These are phyloP conservation scores for Schrenkiella parvula DNA, from an alignment of 345 rosid genomes.

Conservation along the genomic window DNA sequence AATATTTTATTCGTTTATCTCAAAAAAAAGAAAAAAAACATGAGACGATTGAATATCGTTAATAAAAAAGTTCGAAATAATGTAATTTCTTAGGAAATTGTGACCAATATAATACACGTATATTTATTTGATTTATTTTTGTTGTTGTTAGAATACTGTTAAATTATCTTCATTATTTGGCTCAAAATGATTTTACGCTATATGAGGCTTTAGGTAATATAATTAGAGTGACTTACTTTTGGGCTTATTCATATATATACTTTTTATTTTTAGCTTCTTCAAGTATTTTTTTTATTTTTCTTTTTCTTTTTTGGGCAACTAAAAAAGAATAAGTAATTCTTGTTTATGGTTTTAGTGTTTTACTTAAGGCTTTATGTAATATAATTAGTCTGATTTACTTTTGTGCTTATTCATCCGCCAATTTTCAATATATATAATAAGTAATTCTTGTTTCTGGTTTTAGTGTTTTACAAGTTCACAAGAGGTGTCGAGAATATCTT, in stretches of 20 bases:
- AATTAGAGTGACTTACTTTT: too few species aligned
- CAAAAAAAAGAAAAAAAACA: too few species aligned
- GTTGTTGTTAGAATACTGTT: not conserved
- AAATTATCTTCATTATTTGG: not conserved
- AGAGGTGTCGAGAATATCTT: not conserved
- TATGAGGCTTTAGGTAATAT: too few species aligned
- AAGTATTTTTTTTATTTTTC: too few species aligned
- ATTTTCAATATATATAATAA: too few species aligned
- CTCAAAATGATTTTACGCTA: not conserved
- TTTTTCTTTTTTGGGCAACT: too few species aligned
- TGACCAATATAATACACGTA: not conserved
- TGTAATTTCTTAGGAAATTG: too few species aligned
- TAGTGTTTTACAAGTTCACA: not conserved
- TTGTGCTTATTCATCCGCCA: too few species aligned
- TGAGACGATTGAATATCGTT: not conserved
- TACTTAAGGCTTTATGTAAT: too few species aligned
- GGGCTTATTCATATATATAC: not conserved
- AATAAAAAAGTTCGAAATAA: too few species aligned
- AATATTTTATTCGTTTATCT: not conserved
- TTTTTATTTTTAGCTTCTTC: not conserved
- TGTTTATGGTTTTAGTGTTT: not conserved
- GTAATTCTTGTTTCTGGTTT: too few species aligned
- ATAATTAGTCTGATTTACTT: too few species aligned
- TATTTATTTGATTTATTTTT: not conserved
- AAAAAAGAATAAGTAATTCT: not conserved